phyloP scores from a whole-genome alignment of 768 basidiomycete genomes.

The Mycena chlorophos region DNA sequence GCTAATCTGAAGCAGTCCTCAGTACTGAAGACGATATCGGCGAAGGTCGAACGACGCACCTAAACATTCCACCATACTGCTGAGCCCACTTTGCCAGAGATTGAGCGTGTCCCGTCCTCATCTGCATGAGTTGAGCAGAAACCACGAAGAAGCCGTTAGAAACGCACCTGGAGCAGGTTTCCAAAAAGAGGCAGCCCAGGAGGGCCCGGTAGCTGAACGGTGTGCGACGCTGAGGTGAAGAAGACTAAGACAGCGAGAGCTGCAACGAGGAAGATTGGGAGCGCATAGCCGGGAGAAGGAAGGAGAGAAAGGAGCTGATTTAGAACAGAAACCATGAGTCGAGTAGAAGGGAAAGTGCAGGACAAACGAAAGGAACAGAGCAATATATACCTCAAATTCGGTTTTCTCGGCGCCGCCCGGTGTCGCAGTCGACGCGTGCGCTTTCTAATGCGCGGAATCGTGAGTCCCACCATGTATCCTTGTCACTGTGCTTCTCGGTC shows the following conservation, averaged over 20 bases:
- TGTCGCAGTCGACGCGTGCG: no score
- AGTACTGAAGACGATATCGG: background rate
- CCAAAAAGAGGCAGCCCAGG: conserved; percentile 6
- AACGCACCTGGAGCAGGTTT: conserved; percentile 7
- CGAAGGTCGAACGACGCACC: background rate
- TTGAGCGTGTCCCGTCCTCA: conserved; percentile 12
- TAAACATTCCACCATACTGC: conserved; percentile 17
- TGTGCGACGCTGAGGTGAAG: background rate
- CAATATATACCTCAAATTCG: no score
- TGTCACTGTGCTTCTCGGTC: no score
- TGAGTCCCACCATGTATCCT: no score
- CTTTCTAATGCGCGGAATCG: no score
- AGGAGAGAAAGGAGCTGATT: no score
- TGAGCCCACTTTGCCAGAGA: conserved; percentile 9
- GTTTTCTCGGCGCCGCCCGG: no score
- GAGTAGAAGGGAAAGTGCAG: no score
- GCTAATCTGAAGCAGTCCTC: conserved; percentile 7
- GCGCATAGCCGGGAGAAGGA: no score
- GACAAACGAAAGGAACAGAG: no score
- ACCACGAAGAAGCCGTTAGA: background rate
- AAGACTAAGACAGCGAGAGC: background rate
- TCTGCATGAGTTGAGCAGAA: background rate
- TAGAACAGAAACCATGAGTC: no score
- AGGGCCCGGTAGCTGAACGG: conserved; percentile 11
- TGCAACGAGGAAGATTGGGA: background rate